Base-by-base conservation (phyloP, 2,329 filamentous ascomycete species). In the Epichloe bromicola region DNA sequence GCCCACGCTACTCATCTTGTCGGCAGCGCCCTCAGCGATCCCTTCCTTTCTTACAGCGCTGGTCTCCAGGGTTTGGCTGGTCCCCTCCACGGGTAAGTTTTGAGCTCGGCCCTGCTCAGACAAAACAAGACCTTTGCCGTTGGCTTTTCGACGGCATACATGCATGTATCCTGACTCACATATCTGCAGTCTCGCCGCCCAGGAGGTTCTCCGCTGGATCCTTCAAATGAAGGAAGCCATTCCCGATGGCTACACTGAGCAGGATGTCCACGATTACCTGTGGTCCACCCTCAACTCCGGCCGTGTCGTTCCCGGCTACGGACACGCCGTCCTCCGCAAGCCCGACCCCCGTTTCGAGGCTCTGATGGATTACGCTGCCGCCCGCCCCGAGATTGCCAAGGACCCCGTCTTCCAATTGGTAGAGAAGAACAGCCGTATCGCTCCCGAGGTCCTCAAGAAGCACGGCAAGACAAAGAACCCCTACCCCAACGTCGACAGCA, bases 381-480 rank as follows among this genome's bases (percentile, higher is more conserved):
- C 86, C 15, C 85, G 89, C 11, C 86, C 88, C 14, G 86, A 91
- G 61, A 95, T 98, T 56, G 83, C 87, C 42, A 72, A 78, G 46
- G 86, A 97, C 67, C 89, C 91, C 1, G 83, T 97, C 56, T 97
- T 95, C 82, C 81, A 88, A 69, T 82, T 98, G 11, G 91, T 98
- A 51, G 86, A 90, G 78, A 84, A 86, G 73, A 97, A 95, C 74
- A 89, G 85, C 57, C 85, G 89, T 63, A 85, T 98, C 56, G 93
- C 93, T 0, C 93, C 93, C 15, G 79, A 81, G 49, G 93, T 98
- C 19, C 76, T 98, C 60, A 93, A 82, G 61, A 83, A 96, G 73
- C 93, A 98, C 66, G 93, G 93, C 69, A 97, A 96, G 83, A 95
- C 89, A 59, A 95, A 95, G 78, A 95, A 95, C 73, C 89, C 93